Conservation (phyloP, 306 rosid species). For the Cicer yamashitae region DNA sequence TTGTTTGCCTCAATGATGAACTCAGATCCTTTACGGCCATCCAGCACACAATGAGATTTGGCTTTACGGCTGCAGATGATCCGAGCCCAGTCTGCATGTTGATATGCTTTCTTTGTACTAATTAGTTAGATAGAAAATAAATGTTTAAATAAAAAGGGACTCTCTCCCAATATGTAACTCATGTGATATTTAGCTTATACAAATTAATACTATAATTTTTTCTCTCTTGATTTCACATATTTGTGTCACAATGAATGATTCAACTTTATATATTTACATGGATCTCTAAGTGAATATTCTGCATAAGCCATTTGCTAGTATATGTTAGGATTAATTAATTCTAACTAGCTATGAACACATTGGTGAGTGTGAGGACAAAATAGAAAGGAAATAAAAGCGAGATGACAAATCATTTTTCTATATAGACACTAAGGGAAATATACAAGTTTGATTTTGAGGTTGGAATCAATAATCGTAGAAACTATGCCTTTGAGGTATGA, state of each 20-base stretch:
- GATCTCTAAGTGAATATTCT: constrained; percentile 19
- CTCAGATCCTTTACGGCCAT: neutral
- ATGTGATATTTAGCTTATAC: neutral
- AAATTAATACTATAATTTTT: neutral
- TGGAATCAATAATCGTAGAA: constrained; percentile 58
- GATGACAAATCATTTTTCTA: constrained; percentile 15
- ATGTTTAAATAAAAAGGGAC: neutral
- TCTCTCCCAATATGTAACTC: neutral
- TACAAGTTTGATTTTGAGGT: constrained; percentile 44
- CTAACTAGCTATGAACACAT: constrained; percentile 40
- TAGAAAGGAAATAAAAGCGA: constrained; percentile 28
- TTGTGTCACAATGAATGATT: constrained; percentile 24
- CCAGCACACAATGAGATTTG: neutral
- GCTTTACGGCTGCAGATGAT: neutral
- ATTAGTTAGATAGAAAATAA: neutral
- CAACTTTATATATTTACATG: constrained; percentile 43
- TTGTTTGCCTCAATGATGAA: neutral
- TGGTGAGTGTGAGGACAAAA: constrained; percentile 30
- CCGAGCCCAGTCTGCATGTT: neutral
- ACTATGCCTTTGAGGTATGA: constrained; percentile 82
- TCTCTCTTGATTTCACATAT: constrained; percentile 27
- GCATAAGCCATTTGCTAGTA: constrained; percentile 33
- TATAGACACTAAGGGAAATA: constrained; percentile 50
- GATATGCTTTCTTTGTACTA: neutral
- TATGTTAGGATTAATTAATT: constrained; percentile 21